Conservation (phyloP, 176 grass and related monocot species). For the Phoenix roebelenii region DNA sequence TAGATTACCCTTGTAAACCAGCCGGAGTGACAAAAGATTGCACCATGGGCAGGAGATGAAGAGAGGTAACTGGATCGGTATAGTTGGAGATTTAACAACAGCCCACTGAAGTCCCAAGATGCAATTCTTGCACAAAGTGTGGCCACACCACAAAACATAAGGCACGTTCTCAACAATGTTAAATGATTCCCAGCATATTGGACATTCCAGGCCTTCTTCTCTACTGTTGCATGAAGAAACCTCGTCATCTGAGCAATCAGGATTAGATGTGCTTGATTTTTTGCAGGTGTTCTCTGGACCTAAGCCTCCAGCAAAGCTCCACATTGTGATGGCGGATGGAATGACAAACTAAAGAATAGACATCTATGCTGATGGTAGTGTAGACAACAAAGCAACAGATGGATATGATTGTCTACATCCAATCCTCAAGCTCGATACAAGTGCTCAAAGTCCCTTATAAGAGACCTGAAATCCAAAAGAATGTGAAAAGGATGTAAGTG, state of each 20-base stretch:
- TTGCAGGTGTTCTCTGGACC: no score
- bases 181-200: constrained; percentile 86
- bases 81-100: constrained; percentile 48
- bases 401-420: no score
- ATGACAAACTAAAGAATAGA: no score
- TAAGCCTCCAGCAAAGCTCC: no score
- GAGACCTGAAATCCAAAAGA: no score
- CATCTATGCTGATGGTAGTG: no score
- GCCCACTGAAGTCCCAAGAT: constrained; percentile 68
- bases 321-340: no score
- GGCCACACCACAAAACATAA: constrained; percentile 74
- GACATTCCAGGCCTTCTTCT: constrained; percentile 78
- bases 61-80: constrained; percentile 63
- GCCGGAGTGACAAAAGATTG: constrained; percentile 44
- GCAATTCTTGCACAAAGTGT: constrained; percentile 90
- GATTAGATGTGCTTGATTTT: constrained; percentile 10
- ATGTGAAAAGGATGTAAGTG: no score
- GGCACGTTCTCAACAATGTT: constrained; percentile 87
- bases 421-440: no score
- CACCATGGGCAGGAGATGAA: constrained; percentile 79
- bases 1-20: constrained; percentile 69
- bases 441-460: no score
- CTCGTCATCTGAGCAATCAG: constrained; percentile 59
- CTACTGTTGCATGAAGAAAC: constrained; percentile 53
- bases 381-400: no score